Evolutionary conservation across 208 protist species (phyloP), one percentile per base, ranked within the genome.

Genomic region (Leishmania amazonensis): DNA sequence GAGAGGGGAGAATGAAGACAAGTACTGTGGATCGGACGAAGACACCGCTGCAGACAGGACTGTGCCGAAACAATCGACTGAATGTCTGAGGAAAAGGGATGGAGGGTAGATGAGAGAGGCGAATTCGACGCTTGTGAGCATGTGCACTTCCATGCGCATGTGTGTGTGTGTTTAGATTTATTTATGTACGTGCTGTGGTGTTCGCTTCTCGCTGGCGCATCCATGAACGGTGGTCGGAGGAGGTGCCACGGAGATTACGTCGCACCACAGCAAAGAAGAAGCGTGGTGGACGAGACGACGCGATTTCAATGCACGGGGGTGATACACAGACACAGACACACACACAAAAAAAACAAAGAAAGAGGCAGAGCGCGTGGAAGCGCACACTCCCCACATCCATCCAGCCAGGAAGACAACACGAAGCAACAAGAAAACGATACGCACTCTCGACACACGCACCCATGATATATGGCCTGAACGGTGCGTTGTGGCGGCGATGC

Each of bases 1-100:
- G 21, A 68, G 64, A 24, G 77, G 24, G 75, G 62, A 21, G 76
- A 72, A 76, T 64, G 72, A 74, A 75, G 24, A 24, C 19, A n/a
- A 70, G 31, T 28, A 28, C 49, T 72, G 51, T 24, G 51, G 71
- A 67, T 68, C 5, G 45, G 51, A 40, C 17, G 28, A 31, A 31
- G 28, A 54, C 45, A 54, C 17, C 6, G 15, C 70, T 54, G 40
- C 4, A 35, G 42, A 54, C 28, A 45, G 6, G 28, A 28, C 31
- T 31, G 45, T 7, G 28, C 70, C 3, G 3, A 74, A 74, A 35
- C 21, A 1, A 9, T 31, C 40, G 13, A 15, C 40, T 2, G n/a
- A 4, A 74, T 8, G 70, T 53, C 11, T 28, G 42, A 74, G 5
- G 28, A 21, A 7, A 7, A 21, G 19, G 35, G 13, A 74, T n/a